These are phyloP conservation scores for Barbatosphaeria neglecta DNA, from an alignment of 495 filamentous ascomycete genomes.

Conservation along the genomic window DNA sequence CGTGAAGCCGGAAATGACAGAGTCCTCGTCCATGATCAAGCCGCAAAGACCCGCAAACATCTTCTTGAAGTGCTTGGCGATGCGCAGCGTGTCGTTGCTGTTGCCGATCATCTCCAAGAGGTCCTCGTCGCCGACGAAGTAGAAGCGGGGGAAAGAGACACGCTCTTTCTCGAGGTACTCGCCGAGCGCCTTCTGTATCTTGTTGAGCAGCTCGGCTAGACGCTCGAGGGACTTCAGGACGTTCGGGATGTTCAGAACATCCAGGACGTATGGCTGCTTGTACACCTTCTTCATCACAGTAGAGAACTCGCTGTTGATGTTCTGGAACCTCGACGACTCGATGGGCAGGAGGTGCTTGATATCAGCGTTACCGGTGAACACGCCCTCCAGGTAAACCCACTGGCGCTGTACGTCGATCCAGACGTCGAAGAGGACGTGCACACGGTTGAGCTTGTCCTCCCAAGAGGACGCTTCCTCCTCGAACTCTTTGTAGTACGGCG, in stretches of 20 bases:
- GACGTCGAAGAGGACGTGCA: conserved; percentile 95
- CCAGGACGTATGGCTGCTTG: conserved; percentile 84
- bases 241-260: conserved; percentile 87
- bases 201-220: conserved; percentile 88
- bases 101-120: conserved; percentile 99
- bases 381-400: conserved; percentile 98
- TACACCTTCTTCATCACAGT: conserved; percentile 97
- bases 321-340: conserved; percentile 91
- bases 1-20: conserved; percentile 77
- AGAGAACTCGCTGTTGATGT: conserved; percentile 98
- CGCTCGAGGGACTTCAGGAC: conserved; percentile 93
- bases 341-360: conserved; percentile 97
- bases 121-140: conserved; percentile 98
- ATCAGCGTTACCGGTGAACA: conserved; percentile 96
- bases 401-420: conserved; percentile 99
- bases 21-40: conserved; percentile 81
- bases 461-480: conserved; percentile 91
- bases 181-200: conserved; percentile 97
- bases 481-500: conserved; percentile 97
- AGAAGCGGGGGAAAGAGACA: conserved; percentile 94
- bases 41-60: conserved; percentile 97
- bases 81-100: conserved; percentile 88
- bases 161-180: conserved; percentile 97
- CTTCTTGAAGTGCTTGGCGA: conserved; percentile 97
- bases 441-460: conserved; percentile 96